Conservation (phyloP, 2,329 filamentous ascomycete species). For the Huntiella moniliformis region DNA sequence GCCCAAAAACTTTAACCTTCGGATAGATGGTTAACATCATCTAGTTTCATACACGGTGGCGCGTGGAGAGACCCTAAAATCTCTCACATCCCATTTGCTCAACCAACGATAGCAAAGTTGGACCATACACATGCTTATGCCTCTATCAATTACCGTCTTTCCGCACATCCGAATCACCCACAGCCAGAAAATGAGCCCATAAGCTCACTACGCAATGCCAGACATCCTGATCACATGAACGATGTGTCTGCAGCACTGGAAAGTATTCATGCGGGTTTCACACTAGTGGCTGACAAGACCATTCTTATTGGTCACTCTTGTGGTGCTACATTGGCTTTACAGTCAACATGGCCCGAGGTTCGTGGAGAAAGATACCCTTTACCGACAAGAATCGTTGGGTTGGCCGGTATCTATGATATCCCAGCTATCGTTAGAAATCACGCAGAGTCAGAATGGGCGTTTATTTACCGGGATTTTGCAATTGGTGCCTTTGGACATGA, state of each 20-base stretch:
- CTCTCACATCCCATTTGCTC: slow-evolving; percentile 11
- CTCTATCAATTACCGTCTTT: slow-evolving; percentile 42
- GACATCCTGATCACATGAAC: slow-evolving; percentile 39
- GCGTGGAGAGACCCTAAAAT: slow-evolving; percentile 16
- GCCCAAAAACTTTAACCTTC: background rate
- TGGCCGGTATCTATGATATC: slow-evolving; percentile 36
- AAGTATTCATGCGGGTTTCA: slow-evolving; percentile 27
- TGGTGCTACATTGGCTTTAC: slow-evolving; percentile 36
- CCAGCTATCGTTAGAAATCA: slow-evolving; percentile 14
- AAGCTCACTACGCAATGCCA: slow-evolving; percentile 23
- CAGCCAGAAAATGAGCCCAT: slow-evolving; percentile 15
- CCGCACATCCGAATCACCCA: slow-evolving; percentile 28
- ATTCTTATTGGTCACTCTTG: slow-evolving; percentile 44
- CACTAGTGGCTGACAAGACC: slow-evolving; percentile 27
- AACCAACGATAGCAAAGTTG: slow-evolving; percentile 5
- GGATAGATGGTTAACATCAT: background rate
- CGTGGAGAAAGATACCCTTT: slow-evolving; percentile 8
- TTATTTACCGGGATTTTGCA: slow-evolving; percentile 25
- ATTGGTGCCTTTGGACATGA: slow-evolving; percentile 27
- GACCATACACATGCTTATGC: slow-evolving; percentile 13
- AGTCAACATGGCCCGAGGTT: slow-evolving; percentile 20
- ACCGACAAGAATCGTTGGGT: slow-evolving; percentile 23
- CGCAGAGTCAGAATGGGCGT: slow-evolving; percentile 18
- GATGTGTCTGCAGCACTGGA: slow-evolving; percentile 36
- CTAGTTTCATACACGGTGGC: slow-evolving; percentile 15